Base-by-base conservation (phyloP, 345 rosid genomes). In the Gynandropsis gynandra region DNA sequence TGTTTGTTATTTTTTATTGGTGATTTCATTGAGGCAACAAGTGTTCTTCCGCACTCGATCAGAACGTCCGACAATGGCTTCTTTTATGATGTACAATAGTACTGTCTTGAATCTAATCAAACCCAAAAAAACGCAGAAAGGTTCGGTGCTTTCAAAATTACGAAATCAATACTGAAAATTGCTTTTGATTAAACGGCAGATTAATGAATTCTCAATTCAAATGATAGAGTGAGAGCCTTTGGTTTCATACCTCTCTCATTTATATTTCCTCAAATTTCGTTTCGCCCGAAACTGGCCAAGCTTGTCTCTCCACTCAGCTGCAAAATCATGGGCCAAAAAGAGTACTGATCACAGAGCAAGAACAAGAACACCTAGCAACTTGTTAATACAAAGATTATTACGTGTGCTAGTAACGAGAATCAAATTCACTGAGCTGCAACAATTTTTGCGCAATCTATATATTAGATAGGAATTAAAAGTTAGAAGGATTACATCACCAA, bases 221-320 rank as follows among this genome's bases (percentile, higher is more conserved):
- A 24, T 24, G 21, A 15, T 44, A 24, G 20, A 29, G 0, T 35
- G 15, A 19, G 54, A 17, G n/a, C 10, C 21, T 1, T 7, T 4
- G 16, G 27, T 10, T 40, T 16, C 13, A 24, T 35, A 76, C 75
- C 70, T 72, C 70, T 74, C 70, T 74, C 71, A 90, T 13, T 83
- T 87, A 53, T 73, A 70, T 58, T 84, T 84, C 77, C 72, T 81
- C 72, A 76, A 58, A 64, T 87, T 87, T 56, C 95, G 78, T 62
- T 79, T 81, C 11, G 96, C 89, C 7, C 92, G 95, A 49, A 90
- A 82, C 72, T 83, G 83, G 16, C 79, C 76, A 13, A 90, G 95
- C 67, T 81, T 82, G 83, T 90, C 96, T 71, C 89, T 80, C 96
- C 94, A 90, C 56, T 87, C 89, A 37, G 98, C 96, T 90, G 74